Evolutionary conservation across 108 stramenopile species (phyloP).

Genomic region (Asterionellopsis glacialis): DNA sequence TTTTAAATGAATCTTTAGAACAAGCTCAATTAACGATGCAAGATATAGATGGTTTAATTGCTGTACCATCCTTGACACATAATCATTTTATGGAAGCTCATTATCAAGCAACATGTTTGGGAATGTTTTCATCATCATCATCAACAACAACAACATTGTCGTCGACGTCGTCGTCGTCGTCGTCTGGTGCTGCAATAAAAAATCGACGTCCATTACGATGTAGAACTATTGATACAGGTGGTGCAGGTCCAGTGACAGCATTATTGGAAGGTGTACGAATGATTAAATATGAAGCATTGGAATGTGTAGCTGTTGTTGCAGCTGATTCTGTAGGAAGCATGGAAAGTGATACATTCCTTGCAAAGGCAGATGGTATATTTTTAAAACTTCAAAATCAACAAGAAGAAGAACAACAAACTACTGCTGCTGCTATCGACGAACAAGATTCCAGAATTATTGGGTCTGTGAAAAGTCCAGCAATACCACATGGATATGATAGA

Average conservation of each 20-base stretch:
- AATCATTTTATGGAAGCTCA: slow-evolving; percentile 47
- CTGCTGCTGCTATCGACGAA: too few species aligned
- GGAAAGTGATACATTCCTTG: slow-evolving; percentile 19
- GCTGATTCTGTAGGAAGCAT: slow-evolving; percentile 34
- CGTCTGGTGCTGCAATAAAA: neutral
- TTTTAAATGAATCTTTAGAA: slow-evolving; percentile 16
- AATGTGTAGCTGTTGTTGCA: slow-evolving; percentile 36
- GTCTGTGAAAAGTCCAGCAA: slow-evolving; percentile 10
- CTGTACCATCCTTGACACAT: slow-evolving; percentile 28
- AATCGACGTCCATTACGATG: slow-evolving; percentile 5
- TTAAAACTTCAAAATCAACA: slow-evolving; percentile 1
- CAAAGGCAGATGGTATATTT: slow-evolving; percentile 25
- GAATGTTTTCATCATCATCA: slow-evolving; percentile 11
- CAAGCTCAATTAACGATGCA: slow-evolving; percentile 12
- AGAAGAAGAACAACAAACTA: slow-evolving; percentile 2
- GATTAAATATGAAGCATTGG: slow-evolving; percentile 26
- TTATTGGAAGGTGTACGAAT: slow-evolving; percentile 31
- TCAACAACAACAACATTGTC: too few species aligned
- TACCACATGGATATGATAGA: slow-evolving; percentile 37
- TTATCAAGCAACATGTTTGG: slow-evolving; percentile 32
- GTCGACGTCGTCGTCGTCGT: too few species aligned
- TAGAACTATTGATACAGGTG: slow-evolving; percentile 38
- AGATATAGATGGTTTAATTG: slow-evolving; percentile 35
- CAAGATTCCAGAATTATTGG: too few species aligned
- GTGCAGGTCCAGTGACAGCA: slow-evolving; percentile 38